These are phyloP conservation scores for Suhomyces prunicola DNA, from an alignment of 805 yeast genomes.

Conservation along the genomic window DNA sequence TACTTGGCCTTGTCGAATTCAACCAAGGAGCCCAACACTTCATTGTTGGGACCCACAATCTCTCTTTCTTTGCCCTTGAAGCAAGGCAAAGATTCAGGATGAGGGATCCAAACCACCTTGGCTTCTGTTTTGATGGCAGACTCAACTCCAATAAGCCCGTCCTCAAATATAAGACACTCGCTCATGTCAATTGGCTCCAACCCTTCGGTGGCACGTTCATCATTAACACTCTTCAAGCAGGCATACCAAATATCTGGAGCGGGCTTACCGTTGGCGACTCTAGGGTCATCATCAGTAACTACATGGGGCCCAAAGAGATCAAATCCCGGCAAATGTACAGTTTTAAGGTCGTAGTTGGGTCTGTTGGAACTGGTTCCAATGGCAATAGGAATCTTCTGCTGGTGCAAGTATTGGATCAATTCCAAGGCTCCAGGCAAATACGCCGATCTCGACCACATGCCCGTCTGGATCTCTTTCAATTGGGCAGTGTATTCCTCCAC, in stretches of 20 bases:
- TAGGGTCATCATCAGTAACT: slow-evolving; percentile 85
- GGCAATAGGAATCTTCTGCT: slow-evolving; percentile 69
- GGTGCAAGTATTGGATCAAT: slow-evolving; percentile 52
- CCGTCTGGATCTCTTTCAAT: slow-evolving; percentile 53
- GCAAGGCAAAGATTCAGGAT: slow-evolving; percentile 61
- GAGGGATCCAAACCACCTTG: slow-evolving; percentile 93
- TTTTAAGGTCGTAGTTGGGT: slow-evolving; percentile 64
- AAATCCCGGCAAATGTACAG: slow-evolving; percentile 68
- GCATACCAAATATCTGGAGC: slow-evolving; percentile 88
- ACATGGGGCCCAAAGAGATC: slow-evolving; percentile 59
- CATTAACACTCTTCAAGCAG: slow-evolving; percentile 70
- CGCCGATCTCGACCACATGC: slow-evolving; percentile 58
- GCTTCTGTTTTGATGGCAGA: slow-evolving; percentile 85
- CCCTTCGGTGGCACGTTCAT: slow-evolving; percentile 41
- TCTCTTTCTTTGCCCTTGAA: slow-evolving; percentile 49
- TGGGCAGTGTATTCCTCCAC: slow-evolving; percentile 58
- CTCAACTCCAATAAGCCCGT: slow-evolving; percentile 86
- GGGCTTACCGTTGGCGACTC: slow-evolving; percentile 88
- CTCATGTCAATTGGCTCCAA: slow-evolving; percentile 55
- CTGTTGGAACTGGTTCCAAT: slow-evolving; percentile 82
- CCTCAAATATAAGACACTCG: slow-evolving; percentile 91
- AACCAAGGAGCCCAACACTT: slow-evolving; percentile 48
- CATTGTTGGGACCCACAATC: slow-evolving; percentile 57
- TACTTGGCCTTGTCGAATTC: slow-evolving; percentile 37
- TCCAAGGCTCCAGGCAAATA: slow-evolving; percentile 86